Evolutionary conservation across 2,329 filamentous ascomycete genomes (phyloP), one percentile per base, ranked within the genome.

Genomic region (Geoglossum cookeanum): DNA sequence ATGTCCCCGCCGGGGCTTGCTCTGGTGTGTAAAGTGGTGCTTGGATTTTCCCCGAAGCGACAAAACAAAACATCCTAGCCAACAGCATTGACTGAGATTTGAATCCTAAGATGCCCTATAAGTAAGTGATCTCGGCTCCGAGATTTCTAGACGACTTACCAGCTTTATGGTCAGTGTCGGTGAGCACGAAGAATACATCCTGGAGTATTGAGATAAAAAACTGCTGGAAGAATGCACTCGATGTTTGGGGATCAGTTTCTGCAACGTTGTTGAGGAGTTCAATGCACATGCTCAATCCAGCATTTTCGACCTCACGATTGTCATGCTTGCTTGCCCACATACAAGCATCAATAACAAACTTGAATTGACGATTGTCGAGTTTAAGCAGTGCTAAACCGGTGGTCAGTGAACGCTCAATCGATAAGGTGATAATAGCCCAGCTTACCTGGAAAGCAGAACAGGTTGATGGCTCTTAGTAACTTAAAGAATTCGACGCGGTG

Each of bases 271-370:
- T 91, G 68, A 98, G 90, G 62, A 98, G 77, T 72, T 98, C 92
- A 63, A 95, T 81, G 70, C 91, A 97, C 92, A 98, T 98, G 71
- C 90, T 92, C 60, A 98, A 80, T 60, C 92, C 92, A 44, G 92
- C 94, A 63, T 87, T 88, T 71, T 98, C 92, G 33, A 98, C 92
- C 67, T 96, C 89, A 60, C 92, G 86, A 72, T 98, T 98, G 74
- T 98, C 92, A 71, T 98, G 92, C 76, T 98, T 98, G 75, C 91
- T 96, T n/a, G 94, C 92, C 94, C 92, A 98, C 78, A 97, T 89
- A 76, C 94, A 98, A 39, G 91, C 94, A 70, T 98, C 92, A 63
- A 98, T 97, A 65, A 98, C 90, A 67, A 97, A 94, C 74, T 98
- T 98, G 81, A 98, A 98, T 68, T 96, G 92, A 59, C 88, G 83